phyloP scores from a whole-genome alignment of 1,139 yeast species.

The Protomyces lactucae-debilis region DNA sequence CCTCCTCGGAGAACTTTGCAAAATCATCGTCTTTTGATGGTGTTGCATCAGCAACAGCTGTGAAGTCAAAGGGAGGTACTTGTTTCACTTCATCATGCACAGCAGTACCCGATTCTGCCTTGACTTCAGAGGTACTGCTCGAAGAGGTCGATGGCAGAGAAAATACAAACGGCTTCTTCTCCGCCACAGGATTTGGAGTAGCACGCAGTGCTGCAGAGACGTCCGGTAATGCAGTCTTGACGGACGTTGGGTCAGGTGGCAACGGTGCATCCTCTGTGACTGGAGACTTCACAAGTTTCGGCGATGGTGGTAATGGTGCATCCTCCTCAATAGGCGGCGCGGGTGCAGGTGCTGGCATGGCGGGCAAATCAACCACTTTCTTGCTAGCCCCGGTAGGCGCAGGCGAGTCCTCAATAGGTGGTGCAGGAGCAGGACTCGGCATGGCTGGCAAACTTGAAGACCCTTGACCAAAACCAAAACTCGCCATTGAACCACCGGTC shows the following conservation, averaged over 20 bases:
- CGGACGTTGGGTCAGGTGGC: background rate
- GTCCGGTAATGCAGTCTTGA: background rate
- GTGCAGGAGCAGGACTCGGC: background rate
- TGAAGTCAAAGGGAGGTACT: constrained; percentile 2
- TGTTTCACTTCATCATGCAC: background rate
- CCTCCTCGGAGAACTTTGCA: background rate
- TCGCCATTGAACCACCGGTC: too few relatives aligned
- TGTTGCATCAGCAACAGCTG: background rate
- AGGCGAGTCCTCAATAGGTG: background rate
- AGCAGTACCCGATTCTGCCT: background rate
- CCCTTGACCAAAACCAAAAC: background rate
- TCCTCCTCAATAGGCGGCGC: background rate
- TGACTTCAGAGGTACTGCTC: background rate
- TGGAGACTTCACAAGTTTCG: background rate
- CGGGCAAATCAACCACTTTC: background rate
- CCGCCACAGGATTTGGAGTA: background rate
- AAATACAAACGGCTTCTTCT: background rate
- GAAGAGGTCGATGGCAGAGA: background rate
- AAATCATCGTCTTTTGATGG: background rate
- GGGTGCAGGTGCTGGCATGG: background rate
- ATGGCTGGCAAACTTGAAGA: too few relatives aligned
- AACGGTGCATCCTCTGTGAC: background rate
- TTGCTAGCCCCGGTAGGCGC: background rate
- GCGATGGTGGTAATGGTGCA: background rate
- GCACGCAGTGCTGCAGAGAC: background rate